Conservation (phyloP, 2,329 filamentous ascomycete genomes). For the Hypoxylon sp. region DNA sequence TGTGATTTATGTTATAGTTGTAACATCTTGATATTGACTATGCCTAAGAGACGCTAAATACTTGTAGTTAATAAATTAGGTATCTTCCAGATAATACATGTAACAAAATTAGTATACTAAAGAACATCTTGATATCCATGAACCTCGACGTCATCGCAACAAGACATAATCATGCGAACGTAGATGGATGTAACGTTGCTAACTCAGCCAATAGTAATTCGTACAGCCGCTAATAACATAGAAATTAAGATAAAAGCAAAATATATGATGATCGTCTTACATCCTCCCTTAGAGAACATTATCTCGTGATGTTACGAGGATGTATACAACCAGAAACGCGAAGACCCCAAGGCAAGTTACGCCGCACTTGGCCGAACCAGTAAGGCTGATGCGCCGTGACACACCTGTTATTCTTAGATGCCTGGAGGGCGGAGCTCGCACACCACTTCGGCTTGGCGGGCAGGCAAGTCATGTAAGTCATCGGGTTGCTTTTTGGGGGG, state of each 20-base stretch:
- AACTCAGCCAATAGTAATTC: background rate
- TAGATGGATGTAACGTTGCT: slow-evolving; percentile 27
- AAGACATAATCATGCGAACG: slow-evolving; percentile 8
- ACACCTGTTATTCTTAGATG: slow-evolving; percentile 1
- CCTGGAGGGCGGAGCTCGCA: slow-evolving; percentile 11
- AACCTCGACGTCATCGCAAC: background rate
- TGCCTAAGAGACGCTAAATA: background rate
- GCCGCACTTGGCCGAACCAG: slow-evolving; percentile 22
- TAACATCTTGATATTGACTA: slow-evolving; percentile 3
- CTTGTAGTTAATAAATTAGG: background rate
- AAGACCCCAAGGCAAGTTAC: slow-evolving; percentile 17
- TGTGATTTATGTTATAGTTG: slow-evolving; percentile 2
- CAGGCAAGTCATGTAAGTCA: slow-evolving; percentile 17
- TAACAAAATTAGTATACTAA: no score
- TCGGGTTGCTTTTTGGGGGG: slow-evolving; percentile 7
- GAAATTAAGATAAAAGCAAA: background rate
- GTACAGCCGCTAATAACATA: slow-evolving; percentile 1
- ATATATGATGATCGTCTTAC: slow-evolving; percentile 25
- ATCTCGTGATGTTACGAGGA: slow-evolving; percentile 37
- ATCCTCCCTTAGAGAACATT: slow-evolving; percentile 7
- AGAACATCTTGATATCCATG: no score
- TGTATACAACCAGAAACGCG: slow-evolving; percentile 26
- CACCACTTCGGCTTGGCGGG: slow-evolving; percentile 15
- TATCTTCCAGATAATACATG: background rate
- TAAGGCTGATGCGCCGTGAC: slow-evolving; percentile 39